Evolutionary conservation across 2,329 filamentous ascomycete genomes (phyloP), one percentile per base, ranked within the genome.

Genomic region (Diaporthe caulivora): DNA sequence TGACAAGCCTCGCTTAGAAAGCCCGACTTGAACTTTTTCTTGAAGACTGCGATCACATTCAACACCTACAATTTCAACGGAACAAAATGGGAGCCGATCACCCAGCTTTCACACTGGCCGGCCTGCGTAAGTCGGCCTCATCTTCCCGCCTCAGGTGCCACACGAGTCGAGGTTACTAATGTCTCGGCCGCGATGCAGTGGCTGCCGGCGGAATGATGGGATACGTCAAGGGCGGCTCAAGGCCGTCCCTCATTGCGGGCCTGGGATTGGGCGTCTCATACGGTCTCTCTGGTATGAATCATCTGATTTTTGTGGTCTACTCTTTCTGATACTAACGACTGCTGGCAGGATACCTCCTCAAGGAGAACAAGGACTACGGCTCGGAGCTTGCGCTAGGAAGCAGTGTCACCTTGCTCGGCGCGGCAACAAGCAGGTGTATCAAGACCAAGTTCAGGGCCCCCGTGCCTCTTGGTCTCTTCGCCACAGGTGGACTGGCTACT

Each of bases 321-420:
- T 21, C 3, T 9, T 17, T 2, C 11, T 29, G n/a, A 4, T 0
- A 40, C 53, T 42, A 13, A 67, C 31, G 15, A 67, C 9, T 4
- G 13, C 15, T 13, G 3, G 0, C 9, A 85, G 83, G 83, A 60
- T 85, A 85, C 57, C 81, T 85, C 29, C 79, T 85, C 72, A 84
- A 83, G 77, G 77, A 80, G 71, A 85, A 85, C 78, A 83, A 83
- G 77, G 83, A 85, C 78, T 84, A 84, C 67, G 83, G 83, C 47
- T 78, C 83, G 13, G 83, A 85, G 78, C 79, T 85, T 44, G 83
- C 83, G 1, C 79, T 85, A 6, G 83, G 80, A 49, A 85, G 82
- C 77, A 84, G 83, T 72, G 74, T 84, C 47, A 75, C 82, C 3
- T 75, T 85, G 21, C 79, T 81, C 13, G 83, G 80, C 13, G 83